These are phyloP conservation scores for Edaphochlamys debaryana DNA, from an alignment of 139 green algal species.

Conservation along the genomic window DNA sequence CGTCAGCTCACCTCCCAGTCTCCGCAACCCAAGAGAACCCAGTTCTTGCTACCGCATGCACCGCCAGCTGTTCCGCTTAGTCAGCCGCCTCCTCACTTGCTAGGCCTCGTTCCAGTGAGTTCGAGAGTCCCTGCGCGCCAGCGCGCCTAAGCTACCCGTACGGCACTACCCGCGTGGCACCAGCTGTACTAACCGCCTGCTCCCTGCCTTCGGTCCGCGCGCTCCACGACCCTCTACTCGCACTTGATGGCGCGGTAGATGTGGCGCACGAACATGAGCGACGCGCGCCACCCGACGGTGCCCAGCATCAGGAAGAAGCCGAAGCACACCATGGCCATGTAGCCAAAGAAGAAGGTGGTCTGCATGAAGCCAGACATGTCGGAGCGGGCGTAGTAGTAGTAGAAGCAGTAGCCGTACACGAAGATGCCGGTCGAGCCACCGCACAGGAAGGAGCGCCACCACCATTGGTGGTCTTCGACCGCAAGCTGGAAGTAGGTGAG, in stretches of 20 bases:
- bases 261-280: constrained; percentile 66
- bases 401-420: constrained; percentile 97
- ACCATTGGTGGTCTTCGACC: constrained; percentile 87
- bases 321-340: constrained; percentile 83
- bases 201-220: too few relatives aligned
- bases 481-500: constrained; percentile 97
- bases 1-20: too few relatives aligned
- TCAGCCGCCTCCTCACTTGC: too few relatives aligned
- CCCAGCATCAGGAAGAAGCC: constrained; percentile 86
- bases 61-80: too few relatives aligned
- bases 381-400: constrained; percentile 91
- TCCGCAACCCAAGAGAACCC: too few relatives aligned
- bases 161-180: too few relatives aligned
- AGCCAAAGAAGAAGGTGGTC: constrained; percentile 90
- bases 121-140: too few relatives aligned
- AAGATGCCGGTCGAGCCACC: constrained; percentile 95
- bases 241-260: constrained; percentile 62
- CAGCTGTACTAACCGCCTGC: too few relatives aligned
- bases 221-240: too few relatives aligned
- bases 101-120: too few relatives aligned
- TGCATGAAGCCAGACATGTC: constrained; percentile 90
- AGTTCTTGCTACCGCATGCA: too few relatives aligned
- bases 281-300: constrained; percentile 89
- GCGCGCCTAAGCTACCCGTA: too few relatives aligned
- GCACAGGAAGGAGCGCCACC: constrained; percentile 94